These are phyloP conservation scores for Pythium folliculosum DNA, from an alignment of 352 stramenopile species.

Conservation along the genomic window DNA sequence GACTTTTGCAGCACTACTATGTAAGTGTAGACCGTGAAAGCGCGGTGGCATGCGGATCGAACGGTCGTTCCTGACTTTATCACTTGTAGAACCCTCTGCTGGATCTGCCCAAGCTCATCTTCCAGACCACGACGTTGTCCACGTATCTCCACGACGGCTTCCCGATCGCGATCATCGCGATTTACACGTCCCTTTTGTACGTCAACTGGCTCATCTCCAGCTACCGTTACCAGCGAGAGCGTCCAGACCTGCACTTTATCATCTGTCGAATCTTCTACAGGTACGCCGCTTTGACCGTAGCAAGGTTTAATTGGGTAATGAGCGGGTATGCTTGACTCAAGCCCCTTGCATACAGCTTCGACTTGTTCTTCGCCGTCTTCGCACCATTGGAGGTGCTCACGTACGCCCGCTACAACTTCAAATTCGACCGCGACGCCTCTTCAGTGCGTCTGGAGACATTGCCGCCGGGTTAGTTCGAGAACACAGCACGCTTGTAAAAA, in stretches of 20 bases:
- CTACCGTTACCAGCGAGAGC: slow-evolving; percentile 35
- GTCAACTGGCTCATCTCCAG: slow-evolving; percentile 50
- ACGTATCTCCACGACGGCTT: slow-evolving; percentile 53
- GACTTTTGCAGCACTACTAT: slow-evolving; percentile 16
- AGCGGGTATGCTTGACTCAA: neutral
- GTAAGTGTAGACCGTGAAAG: slow-evolving; percentile 7
- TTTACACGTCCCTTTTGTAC: slow-evolving; percentile 41
- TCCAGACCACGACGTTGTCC: slow-evolving; percentile 46
- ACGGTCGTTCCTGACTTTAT: neutral
- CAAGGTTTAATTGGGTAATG: too few relatives aligned
- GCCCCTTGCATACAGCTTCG: slow-evolving; percentile 27
- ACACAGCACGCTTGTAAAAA: slow-evolving; percentile 46
- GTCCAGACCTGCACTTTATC: slow-evolving; percentile 11
- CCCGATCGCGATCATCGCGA: slow-evolving; percentile 37
- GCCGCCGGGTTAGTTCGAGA: slow-evolving; percentile 33
- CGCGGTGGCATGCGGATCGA: neutral
- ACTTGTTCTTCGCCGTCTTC: slow-evolving; percentile 69
- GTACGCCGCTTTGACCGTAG: neutral
- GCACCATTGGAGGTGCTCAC: slow-evolving; percentile 44
- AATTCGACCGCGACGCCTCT: slow-evolving; percentile 44
- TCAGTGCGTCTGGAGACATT: slow-evolving; percentile 36
- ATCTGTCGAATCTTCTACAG: slow-evolving; percentile 20
- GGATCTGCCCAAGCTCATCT: slow-evolving; percentile 50
- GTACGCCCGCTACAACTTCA: slow-evolving; percentile 44
- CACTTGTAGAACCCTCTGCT: slow-evolving; percentile 39